These are phyloP conservation scores for Voacanga thouarsii DNA, from an alignment of 257 asterid genomes.

Conservation along the genomic window DNA sequence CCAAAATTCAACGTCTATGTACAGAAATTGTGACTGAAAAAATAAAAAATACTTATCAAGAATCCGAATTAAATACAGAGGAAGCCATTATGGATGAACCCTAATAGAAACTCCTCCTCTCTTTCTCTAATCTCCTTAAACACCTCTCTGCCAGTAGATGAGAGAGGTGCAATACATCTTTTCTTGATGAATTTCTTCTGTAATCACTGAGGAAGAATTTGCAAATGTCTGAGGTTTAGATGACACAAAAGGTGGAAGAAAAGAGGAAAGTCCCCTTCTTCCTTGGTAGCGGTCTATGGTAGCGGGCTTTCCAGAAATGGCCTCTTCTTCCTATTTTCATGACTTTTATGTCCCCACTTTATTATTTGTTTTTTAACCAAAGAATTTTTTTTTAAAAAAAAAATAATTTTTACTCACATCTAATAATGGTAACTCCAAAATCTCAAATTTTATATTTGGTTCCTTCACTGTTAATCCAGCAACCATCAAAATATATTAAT, in stretches of 20 bases:
- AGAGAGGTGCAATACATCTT: neutral
- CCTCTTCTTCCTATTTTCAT: neutral
- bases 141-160: neutral
- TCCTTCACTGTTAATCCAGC: too few relatives aligned
- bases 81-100: constrained; percentile 4
- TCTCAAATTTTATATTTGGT: too few relatives aligned
- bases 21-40: neutral
- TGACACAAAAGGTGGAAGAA: neutral
- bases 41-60: neutral
- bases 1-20: constrained; percentile 6
- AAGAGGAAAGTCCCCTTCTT: neutral
- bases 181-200: neutral
- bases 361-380: neutral
- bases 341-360: neutral
- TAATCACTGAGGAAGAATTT: neutral
- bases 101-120: neutral
- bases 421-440: too few relatives aligned
- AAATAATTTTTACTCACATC: too few relatives aligned
- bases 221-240: neutral
- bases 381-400: too few relatives aligned
- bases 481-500: too few relatives aligned
- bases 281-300: neutral
- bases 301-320: constrained; percentile 1
- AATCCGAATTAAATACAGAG: neutral
- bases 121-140: neutral